phyloP scores from a whole-genome alignment of 306 rosid genomes.

The Urtica urens region DNA sequence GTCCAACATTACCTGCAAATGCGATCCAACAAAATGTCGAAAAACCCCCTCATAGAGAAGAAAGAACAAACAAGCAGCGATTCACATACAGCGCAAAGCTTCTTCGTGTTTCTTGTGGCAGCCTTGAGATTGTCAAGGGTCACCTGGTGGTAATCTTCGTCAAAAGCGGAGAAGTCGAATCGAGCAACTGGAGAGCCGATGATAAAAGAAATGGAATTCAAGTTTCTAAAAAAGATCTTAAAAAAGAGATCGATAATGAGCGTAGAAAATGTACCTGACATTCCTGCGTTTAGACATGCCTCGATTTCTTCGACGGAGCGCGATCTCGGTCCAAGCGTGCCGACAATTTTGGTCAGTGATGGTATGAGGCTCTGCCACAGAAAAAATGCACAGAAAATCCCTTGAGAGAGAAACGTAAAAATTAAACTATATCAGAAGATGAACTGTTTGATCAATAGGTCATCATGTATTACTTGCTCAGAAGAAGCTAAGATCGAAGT shows the following conservation, averaged over 20 bases:
- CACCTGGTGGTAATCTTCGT: slow-evolving; percentile 28
- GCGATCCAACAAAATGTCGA: not conserved
- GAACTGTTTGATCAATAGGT: not conserved
- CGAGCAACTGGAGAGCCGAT: slow-evolving; percentile 21
- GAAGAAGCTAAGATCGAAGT: slow-evolving; percentile 6
- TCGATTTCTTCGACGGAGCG: slow-evolving; percentile 28
- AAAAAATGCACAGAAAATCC: not conserved
- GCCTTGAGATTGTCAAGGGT: slow-evolving; percentile 24
- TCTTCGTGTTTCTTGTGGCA: slow-evolving; percentile 24
- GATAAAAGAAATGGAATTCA: not conserved
- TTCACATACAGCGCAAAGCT: slow-evolving; percentile 27
- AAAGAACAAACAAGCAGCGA: not conserved
- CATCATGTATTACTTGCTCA: not conserved
- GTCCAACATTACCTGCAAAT: slow-evolving; percentile 53
- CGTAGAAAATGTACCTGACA: too few relatives aligned
- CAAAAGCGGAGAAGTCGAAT: slow-evolving; percentile 33
- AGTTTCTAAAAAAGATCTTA: not conserved
- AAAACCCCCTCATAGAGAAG: not conserved
- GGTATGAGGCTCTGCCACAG: slow-evolving; percentile 1
- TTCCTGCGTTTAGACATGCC: slow-evolving; percentile 24
- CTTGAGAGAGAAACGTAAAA: not conserved
- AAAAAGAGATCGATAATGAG: slow-evolving; percentile 4
- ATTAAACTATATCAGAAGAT: not conserved
- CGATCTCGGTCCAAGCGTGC: slow-evolving; percentile 22
- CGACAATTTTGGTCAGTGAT: slow-evolving; percentile 28